phyloP scores from a whole-genome alignment of 192 early-diverging fungal species.

The Cetraspora pellucida region DNA sequence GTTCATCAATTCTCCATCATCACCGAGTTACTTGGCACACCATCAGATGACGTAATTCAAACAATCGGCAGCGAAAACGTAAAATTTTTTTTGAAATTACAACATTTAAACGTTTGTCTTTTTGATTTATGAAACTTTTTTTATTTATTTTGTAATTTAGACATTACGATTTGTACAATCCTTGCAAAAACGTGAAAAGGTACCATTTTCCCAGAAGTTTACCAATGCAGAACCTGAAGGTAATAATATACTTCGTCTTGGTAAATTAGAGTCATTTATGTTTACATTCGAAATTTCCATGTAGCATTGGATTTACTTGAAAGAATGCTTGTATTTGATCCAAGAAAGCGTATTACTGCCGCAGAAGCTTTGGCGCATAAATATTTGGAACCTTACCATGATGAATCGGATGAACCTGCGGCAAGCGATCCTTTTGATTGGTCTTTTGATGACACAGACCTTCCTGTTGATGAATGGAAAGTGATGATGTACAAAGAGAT shows the following conservation, averaged over 20 bases:
- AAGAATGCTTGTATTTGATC: slow-evolving; percentile 93
- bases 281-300: neutral
- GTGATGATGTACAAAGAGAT: slow-evolving; percentile 90
- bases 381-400: slow-evolving; percentile 89
- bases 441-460: slow-evolving; percentile 92
- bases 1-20: slow-evolving; percentile 97
- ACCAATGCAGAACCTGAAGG: slow-evolving; percentile 72
- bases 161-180: slow-evolving; percentile 92
- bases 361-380: slow-evolving; percentile 85
- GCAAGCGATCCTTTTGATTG: slow-evolving; percentile 86
- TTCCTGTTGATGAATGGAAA: slow-evolving; percentile 86
- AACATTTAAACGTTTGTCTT: too few species aligned
- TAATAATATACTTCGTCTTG: slow-evolving; percentile 23
- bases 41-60: slow-evolving; percentile 88
- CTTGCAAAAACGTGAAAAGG: slow-evolving; percentile 75
- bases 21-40: slow-evolving; percentile 88
- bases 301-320: slow-evolving; percentile 86
- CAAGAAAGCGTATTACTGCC: slow-evolving; percentile 86
- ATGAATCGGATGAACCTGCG: slow-evolving; percentile 85
- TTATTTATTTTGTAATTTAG: slow-evolving; percentile 39
- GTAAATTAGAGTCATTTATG: neutral
- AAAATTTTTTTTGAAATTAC: slow-evolving; percentile 16
- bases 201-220: slow-evolving; percentile 83
- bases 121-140: neutral
- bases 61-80: slow-evolving; percentile 93